Evolutionary conservation across 257 asterid species (phyloP).

Genomic region (Plantago ovata): DNA sequence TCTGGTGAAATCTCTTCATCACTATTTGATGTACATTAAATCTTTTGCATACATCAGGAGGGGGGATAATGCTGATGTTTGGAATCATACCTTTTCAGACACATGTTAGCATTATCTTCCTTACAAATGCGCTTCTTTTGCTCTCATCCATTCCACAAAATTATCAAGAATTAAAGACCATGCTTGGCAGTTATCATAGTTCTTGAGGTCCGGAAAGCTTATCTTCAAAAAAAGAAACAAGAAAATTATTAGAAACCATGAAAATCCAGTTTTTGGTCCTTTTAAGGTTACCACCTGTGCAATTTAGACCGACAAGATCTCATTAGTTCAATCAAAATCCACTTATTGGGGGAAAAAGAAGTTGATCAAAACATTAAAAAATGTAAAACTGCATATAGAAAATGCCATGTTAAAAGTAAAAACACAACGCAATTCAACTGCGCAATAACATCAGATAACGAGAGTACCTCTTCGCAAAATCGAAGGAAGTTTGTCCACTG

Average conservation of each 20-base stretch:
- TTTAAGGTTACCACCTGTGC: not conserved
- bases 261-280: not conserved
- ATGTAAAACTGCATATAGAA: not conserved
- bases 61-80: not conserved
- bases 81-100: slow-evolving; percentile 25
- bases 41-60: not conserved
- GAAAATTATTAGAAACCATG: not conserved
- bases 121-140: slow-evolving; percentile 16
- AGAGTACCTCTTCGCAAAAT: slow-evolving; percentile 72
- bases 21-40: not conserved
- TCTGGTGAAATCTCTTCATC: not conserved
- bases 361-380: too few relatives aligned
- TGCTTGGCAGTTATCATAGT: slow-evolving; percentile 63
- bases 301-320: not conserved
- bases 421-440: slow-evolving; percentile 10
- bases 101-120: slow-evolving; percentile 12
- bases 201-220: slow-evolving; percentile 67
- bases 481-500: slow-evolving; percentile 92
- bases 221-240: slow-evolving; percentile 35
- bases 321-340: not conserved
- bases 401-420: not conserved
- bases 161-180: slow-evolving; percentile 84
- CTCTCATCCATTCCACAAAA: slow-evolving; percentile 70
- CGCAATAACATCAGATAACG: slow-evolving; percentile 1
- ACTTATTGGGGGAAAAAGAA: too few relatives aligned